Evolutionary conservation across 495 filamentous ascomycete species (phyloP).

Genomic region (Cercophora scortea): DNA sequence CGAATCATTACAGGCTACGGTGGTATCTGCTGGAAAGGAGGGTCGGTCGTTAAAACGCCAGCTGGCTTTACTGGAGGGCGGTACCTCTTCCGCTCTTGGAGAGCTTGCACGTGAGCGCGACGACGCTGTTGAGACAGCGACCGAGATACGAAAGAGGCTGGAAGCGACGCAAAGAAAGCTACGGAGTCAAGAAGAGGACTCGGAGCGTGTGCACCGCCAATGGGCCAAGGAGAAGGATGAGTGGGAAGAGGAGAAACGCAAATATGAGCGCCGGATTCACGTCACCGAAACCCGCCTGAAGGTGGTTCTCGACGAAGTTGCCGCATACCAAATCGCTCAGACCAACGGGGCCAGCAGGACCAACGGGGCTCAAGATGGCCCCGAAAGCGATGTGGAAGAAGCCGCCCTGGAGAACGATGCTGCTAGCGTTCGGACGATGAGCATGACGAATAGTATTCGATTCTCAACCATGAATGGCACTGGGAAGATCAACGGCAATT

Average conservation of each 20-base stretch:
- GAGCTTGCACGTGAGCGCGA: conserved; percentile 83
- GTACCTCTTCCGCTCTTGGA: conserved; percentile 72
- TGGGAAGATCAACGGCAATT: conserved; percentile 56
- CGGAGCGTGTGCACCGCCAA: conserved; percentile 61
- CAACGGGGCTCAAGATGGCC: conserved; percentile 25
- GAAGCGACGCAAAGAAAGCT: conserved; percentile 71
- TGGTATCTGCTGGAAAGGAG: conserved; percentile 62
- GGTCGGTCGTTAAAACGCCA: conserved; percentile 75
- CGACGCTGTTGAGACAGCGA: conserved; percentile 63
- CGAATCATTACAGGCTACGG: conserved; percentile 53
- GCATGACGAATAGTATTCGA: conserved; percentile 64
- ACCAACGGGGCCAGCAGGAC: conserved; percentile 18
- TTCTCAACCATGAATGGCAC: conserved; percentile 59
- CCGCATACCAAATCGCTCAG: conserved; percentile 59
- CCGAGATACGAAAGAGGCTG: conserved; percentile 69
- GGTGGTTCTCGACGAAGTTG: conserved; percentile 74
- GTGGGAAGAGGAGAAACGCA: conserved; percentile 75
- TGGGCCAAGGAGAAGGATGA: conserved; percentile 76
- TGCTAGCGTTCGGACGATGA: conserved; percentile 68
- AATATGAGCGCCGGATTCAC: conserved; percentile 74
- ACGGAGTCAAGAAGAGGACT: conserved; percentile 77
- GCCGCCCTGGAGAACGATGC: conserved; percentile 59
- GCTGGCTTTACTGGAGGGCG: conserved; percentile 76
- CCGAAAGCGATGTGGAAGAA: conserved; percentile 48
- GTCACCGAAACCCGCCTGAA: conserved; percentile 82